Base-by-base conservation (phyloP, 148 eudicot species). In the Agrostemma githago region DNA sequence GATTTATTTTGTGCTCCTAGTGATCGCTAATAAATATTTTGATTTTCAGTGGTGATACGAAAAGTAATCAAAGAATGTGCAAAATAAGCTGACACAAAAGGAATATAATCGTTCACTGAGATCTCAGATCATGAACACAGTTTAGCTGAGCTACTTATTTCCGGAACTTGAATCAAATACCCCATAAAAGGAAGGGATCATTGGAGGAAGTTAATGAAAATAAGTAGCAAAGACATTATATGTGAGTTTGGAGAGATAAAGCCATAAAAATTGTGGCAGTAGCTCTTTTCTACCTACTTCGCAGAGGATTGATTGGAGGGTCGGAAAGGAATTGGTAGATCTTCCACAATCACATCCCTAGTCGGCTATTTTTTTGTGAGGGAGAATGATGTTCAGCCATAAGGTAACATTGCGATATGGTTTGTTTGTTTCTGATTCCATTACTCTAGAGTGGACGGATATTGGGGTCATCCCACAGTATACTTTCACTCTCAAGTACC, bases 91-190 rank as follows among this genome's bases (percentile, higher is more conserved):
- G 58, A 48, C 48, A 66, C n/a, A 41, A 5, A 10, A 68, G 71
- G 38, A 44, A 68, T 20, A 21, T 15, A 20, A 19, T 17, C 21
- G 19, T n/a, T 68, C 57, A 21, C 12, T 12, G 39, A 37, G 43
- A 37, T 64, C 67, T 64, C 68, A 64, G 41, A 64, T 42, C 15
- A 10, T 42, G 12, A 67, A 67, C 44, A 42, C 53, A 67, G 53
- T 20, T 42, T 17, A 67, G 4, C 53, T 19, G 70, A 65, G 15
- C 54, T 42, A 43, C 0, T 67, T 9, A 43, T 67, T 67, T 42
- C 70, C 37, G 43, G n/a, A 66, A 11, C 44, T 59, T n/a, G 16
- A 37, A 63, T 11, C 67, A 34, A 63, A n/a, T 26, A 26, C 1
- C 34, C 34, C 26, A 65, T 2, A 65, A 65, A 65, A 41, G 17